phyloP scores from a whole-genome alignment of 371 early-diverging fungal species.

The Fennellomyces sp. region DNA sequence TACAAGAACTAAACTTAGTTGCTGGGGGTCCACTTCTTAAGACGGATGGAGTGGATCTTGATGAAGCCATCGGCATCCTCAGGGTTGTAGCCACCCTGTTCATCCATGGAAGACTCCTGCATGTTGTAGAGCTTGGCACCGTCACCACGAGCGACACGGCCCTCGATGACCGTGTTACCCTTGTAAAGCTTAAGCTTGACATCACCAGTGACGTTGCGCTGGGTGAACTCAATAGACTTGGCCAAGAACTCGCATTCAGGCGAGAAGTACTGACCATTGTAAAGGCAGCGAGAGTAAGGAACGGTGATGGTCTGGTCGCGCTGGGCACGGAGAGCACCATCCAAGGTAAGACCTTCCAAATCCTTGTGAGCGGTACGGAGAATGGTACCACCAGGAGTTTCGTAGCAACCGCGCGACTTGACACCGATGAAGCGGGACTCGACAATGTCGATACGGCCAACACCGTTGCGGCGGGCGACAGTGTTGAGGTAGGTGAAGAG shows the following conservation, averaged over 20 bases:
- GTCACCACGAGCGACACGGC: conserved; percentile 75
- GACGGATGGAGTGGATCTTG: conserved; percentile 93
- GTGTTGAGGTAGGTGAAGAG: conserved; percentile 94
- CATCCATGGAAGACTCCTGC: conserved; percentile 95
- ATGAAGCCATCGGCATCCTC: conserved; percentile 95
- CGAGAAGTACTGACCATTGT: conserved; percentile 96
- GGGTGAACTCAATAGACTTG: conserved; percentile 80
- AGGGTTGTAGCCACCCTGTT: conserved; percentile 93
- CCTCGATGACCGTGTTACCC: conserved; percentile 89
- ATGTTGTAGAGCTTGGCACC: conserved; percentile 91
- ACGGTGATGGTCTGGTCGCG: conserved; percentile 88
- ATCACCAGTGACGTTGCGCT: conserved; percentile 86
- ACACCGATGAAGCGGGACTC: conserved; percentile 98
- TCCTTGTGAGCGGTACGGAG: conserved; percentile 94
- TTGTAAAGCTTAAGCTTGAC: conserved; percentile 96
- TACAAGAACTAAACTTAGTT: conserved; percentile 10
- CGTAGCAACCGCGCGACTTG: conserved; percentile 98
- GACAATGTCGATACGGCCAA: conserved; percentile 97
- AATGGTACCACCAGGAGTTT: conserved; percentile 97
- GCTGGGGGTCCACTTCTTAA: conserved; percentile 84
- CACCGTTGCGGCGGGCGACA: conserved; percentile 94
- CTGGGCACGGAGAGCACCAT: conserved; percentile 92
- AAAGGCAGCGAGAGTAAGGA: conserved; percentile 74
- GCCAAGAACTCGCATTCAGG: conserved; percentile 92
- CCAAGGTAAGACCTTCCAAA: conserved; percentile 92